A percentile compares a stretch with the other conserved stretches of the same genome.
These are phyloP conservation scores for Sicyos edulis DNA, from an alignment of 306 rosid species.

Conservation along the genomic window DNA sequence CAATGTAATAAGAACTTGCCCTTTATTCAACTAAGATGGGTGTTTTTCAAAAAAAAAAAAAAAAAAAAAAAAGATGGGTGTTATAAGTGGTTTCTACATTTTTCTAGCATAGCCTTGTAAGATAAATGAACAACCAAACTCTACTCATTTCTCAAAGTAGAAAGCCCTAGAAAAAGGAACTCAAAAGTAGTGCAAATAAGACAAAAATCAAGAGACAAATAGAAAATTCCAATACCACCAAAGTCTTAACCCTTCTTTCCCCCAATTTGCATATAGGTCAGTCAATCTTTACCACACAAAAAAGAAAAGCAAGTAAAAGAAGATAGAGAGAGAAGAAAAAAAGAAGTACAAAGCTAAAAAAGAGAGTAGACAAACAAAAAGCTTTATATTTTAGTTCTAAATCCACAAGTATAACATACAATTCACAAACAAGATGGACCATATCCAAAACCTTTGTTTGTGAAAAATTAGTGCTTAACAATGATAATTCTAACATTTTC, in stretches of 20 bases:
- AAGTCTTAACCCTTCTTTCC: not conserved
- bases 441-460: conserved; percentile 33
- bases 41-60: too few relatives aligned
- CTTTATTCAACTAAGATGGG: not conserved
- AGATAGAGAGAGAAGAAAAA: not conserved
- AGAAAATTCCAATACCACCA: conserved; percentile 7
- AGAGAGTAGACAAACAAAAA: conserved; percentile 28
- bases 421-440: conserved; percentile 43
- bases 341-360: conserved; percentile 2
- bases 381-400: conserved; percentile 31
- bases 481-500: conserved; percentile 31
- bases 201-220: not conserved
- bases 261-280: not conserved
- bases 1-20: not conserved
- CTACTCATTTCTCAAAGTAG: not conserved
- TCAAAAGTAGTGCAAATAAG: conserved; percentile 2
- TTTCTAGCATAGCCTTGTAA: too few relatives aligned
- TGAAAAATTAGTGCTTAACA: conserved; percentile 42
- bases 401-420: conserved; percentile 46
- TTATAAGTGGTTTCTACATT: not conserved
- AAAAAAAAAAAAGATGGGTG: too few relatives aligned
- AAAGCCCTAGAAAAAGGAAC: not conserved
- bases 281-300: not conserved
- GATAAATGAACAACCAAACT: not conserved
- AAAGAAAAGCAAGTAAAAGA: not conserved